A percentile compares a stretch with the other conserved stretches of the same genome.
phyloP scores from a whole-genome alignment of 202 grass and related monocot genomes.

The Eragrostis tef region DNA sequence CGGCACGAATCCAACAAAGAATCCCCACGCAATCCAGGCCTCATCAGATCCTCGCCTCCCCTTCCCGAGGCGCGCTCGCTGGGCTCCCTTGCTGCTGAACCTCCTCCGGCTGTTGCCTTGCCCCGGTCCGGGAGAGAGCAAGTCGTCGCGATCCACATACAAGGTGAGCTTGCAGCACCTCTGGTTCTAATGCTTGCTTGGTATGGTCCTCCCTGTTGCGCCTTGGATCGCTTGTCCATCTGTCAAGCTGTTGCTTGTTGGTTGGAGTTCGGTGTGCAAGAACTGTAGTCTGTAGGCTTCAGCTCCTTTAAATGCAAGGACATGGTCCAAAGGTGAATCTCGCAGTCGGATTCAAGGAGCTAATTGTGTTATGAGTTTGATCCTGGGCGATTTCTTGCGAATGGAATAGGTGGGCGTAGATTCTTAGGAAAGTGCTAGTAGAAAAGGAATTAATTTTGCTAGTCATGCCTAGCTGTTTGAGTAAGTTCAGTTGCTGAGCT shows the following conservation, averaged over 20 bases:
- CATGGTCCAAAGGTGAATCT: not conserved
- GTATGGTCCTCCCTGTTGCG: not conserved
- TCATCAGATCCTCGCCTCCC: slow-evolving; percentile 20
- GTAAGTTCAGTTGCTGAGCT: slow-evolving; percentile 6
- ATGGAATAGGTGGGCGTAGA: slow-evolving; percentile 10
- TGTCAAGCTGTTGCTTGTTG: not conserved
- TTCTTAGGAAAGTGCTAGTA: not conserved
- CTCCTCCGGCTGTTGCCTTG: not conserved
- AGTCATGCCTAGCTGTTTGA: not conserved
- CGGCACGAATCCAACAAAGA: slow-evolving; percentile 1
- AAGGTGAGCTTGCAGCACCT: not conserved
- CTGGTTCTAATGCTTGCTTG: not conserved
- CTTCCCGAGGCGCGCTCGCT: not conserved
- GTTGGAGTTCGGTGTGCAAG: not conserved
- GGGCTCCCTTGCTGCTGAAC: not conserved
- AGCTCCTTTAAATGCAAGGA: not conserved
- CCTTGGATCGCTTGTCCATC: not conserved
- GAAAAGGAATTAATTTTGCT: not conserved
- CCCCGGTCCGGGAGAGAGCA: not conserved
- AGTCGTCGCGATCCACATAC: not conserved
- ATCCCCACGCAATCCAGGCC: slow-evolving; percentile 8
- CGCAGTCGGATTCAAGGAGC: not conserved
- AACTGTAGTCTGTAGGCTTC: not conserved
- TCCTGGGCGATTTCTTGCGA: slow-evolving; percentile 6
- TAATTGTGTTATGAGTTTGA: not conserved